Evolutionary conservation across 2,329 filamentous ascomycete species (phyloP), one percentile per base, ranked within the genome.

Genomic region (Rhytidhysteron rufulum): DNA sequence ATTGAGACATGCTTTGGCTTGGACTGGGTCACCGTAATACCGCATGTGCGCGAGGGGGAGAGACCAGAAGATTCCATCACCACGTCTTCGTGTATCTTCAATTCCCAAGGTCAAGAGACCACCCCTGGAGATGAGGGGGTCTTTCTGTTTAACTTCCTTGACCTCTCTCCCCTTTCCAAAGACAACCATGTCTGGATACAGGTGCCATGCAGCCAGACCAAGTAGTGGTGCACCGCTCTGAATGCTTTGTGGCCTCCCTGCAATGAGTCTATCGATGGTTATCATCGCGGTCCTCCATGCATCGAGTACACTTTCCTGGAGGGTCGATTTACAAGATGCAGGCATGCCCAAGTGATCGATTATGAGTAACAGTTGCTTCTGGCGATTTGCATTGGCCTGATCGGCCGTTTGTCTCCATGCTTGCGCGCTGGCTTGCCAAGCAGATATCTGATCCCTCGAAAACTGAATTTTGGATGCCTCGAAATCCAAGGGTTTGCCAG

Each of bases 141-240:
- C n/a, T n/a, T n/a, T n/a, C n/a, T n/a, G 24, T 13, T 27, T 27
- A 8, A 27, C 24, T 8, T 27, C 24, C 13, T 27, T 27, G 8
- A 27, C 24, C 7, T 27, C 24, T 27, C 13, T 27, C 7, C 13
- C 24, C 13, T 27, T 27, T 29, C 34, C 34, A 19, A 34, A 34
- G 18, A 34, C 32, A 19, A 21, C 32, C 32, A 34, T 34, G 15
- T 34, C 32, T 5, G 32, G 32, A 34, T 34, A 34, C 8, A 34
- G 32, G 19, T 34, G 18, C 32, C 32, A 34, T 15, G 32, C 5
- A 6, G 32, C 15, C 8, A 34, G 32, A 9, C 32, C 32, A 34
- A 34, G 32, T 15, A 34, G 18, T 18, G 32, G 18, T 9, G 32
- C 32, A 9, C 32, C 32, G 21, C 5, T 21, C 32, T 34, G 32